These are phyloP conservation scores for Emergomyces africanus DNA, from an alignment of 2,329 filamentous ascomycete genomes.

Conservation along the genomic window DNA sequence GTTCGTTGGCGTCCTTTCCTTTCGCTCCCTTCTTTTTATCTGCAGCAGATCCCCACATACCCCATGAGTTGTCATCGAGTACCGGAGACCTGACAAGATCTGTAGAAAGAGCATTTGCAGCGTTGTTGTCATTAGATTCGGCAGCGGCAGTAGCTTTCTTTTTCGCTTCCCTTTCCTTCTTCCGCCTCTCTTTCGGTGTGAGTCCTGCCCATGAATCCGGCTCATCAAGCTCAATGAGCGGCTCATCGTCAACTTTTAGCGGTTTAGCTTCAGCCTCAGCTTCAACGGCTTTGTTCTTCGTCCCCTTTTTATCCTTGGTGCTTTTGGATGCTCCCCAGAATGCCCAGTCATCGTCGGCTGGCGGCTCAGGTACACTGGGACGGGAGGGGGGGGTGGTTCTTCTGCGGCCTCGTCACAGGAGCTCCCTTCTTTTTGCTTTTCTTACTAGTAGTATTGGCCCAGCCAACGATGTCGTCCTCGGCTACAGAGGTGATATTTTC, in stretches of 20 bases:
- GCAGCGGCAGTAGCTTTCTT: conserved; percentile 27
- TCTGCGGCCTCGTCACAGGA: conserved; percentile 11
- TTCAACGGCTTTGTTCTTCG: conserved; percentile 15
- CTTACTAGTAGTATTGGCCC: conserved; percentile 13
- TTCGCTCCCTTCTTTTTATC: conserved; percentile 40
- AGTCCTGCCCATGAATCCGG: conserved; percentile 22
- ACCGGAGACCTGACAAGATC: conserved; percentile 8
- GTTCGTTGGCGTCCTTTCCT: conserved; percentile 29
- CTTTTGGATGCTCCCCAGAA: conserved; percentile 23
- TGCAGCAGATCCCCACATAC: conserved; percentile 25
- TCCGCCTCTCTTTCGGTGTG: conserved; percentile 35
- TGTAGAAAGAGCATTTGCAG: conserved; percentile 11
- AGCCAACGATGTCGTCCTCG: not conserved
- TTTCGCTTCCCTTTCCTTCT: conserved; percentile 35
- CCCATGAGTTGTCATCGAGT: conserved; percentile 16
- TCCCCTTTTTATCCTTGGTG: conserved; percentile 27
- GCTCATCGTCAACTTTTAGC: conserved; percentile 14
- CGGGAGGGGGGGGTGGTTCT: conserved; percentile 16
- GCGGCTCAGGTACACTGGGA: conserved; percentile 11
- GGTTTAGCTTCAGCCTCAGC: conserved; percentile 10
- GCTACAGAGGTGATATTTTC: conserved; percentile 13
- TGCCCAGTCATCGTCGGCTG: conserved; percentile 17
- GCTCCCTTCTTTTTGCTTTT: conserved; percentile 31
- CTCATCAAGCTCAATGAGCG: conserved; percentile 14
- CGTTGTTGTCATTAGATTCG: conserved; percentile 16